phyloP scores from a whole-genome alignment of 169 alveolate genomes.

The Sarcocystis neurona region DNA sequence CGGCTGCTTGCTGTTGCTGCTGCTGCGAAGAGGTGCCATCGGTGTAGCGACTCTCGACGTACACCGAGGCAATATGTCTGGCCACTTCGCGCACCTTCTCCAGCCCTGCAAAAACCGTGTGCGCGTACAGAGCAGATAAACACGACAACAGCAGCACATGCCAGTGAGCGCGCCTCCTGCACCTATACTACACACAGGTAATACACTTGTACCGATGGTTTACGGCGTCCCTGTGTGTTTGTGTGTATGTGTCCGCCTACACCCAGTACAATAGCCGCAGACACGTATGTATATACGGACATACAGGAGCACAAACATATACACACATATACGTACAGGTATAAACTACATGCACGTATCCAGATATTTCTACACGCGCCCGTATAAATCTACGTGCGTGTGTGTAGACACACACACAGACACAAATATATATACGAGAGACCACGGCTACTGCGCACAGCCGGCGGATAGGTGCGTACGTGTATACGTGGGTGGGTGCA shows the following conservation, averaged over 20 bases:
- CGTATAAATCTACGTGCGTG: no score
- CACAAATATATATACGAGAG: no score
- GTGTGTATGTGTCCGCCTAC: no score
- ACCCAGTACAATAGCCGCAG: neutral
- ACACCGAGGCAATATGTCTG: conserved; percentile 18
- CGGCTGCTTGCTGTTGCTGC: conserved; percentile 36
- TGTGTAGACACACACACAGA: no score
- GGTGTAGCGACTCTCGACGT: conserved; percentile 44
- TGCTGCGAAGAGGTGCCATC: conserved; percentile 11
- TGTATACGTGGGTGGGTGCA: no score
- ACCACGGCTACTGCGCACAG: no score
- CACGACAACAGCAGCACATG: neutral
- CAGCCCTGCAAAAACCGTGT: neutral
- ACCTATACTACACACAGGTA: neutral
- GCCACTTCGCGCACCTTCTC: conserved; percentile 54
- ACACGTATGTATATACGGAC: neutral
- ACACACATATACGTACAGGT: no score
- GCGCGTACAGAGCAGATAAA: no score
- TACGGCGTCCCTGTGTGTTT: neutral
- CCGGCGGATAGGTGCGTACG: no score
- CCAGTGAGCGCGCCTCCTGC: neutral
- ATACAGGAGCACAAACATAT: no score
- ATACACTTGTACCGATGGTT: neutral
- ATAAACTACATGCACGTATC: no score
- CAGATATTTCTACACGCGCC: no score